Base-by-base conservation (phyloP, 345 rosid species). In the Eucalyptus globulus region DNA sequence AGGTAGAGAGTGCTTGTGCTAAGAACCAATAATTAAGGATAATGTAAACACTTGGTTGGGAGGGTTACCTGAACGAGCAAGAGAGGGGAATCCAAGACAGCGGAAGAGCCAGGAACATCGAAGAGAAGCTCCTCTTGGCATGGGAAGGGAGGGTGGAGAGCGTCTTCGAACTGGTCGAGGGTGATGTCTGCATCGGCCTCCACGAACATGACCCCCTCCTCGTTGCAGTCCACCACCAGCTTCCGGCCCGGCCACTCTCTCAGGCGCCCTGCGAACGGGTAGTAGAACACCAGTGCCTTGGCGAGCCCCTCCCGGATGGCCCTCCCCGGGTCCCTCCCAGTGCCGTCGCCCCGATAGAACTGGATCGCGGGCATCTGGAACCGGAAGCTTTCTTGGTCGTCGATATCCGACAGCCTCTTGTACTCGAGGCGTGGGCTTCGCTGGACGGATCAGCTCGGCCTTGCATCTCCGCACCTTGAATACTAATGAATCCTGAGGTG, bases 261-360 rank as follows among this genome's bases (percentile, higher is more conserved):
- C 14, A 88, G 88, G 53, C 89, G 58, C 26, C 90, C 88, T 9
- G 90, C 87, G 1, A 90, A 65, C 1, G 90, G 91, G 80, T 90
- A 90, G 88, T 88, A 90, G 51, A 22, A 87, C 65, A 90, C 91
- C 7, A 90, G 86, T 6, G 89, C 90, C 90, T 54, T 53, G 6
- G 88, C 51, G 1, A 90, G 88, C 16, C 90, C 89, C 9, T 86
- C 86, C 14, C 90, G 69, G n/a, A 90, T 34, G 34, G 34, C 34
- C 34, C 34, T 34, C 34, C 34, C 34, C 34, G 34, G 34, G 34
- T 34, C 34, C 34, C 34, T 34, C 34, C 34, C 34, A 34, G 34
- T 34, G 34, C 34, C 34, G 34, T 34, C 34, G 34, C 34, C 34
- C 34, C 34, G 34, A 34, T 34, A 34, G 34, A 34, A 34, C 34